phyloP scores from a whole-genome alignment of 208 protist genomes.

The Crithidia bombi region DNA sequence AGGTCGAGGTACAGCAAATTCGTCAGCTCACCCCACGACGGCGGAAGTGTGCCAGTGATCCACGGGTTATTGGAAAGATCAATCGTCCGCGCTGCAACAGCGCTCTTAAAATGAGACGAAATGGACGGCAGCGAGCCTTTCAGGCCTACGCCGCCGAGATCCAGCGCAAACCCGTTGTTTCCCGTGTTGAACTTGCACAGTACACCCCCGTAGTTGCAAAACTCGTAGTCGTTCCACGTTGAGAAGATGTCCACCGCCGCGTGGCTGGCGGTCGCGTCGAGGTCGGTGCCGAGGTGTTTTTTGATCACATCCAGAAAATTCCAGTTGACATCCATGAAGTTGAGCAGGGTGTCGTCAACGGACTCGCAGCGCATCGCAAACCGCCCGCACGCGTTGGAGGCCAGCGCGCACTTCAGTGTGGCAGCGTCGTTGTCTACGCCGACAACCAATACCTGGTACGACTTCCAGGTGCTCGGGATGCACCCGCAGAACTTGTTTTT shows the following conservation, averaged over 20 bases:
- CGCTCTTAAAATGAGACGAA: neutral
- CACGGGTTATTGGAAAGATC: constrained; percentile 20
- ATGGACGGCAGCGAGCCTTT: constrained; percentile 15
- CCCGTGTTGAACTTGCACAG: constrained; percentile 1
- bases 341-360: constrained; percentile 6
- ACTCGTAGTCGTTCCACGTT: constrained; percentile 8
- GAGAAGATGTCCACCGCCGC: neutral
- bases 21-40: constrained; percentile 14
- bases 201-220: constrained; percentile 1
- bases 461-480: constrained; percentile 8
- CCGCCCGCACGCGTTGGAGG: constrained; percentile 8
- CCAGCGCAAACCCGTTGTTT: constrained; percentile 14
- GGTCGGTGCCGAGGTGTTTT: constrained; percentile 1
- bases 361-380: constrained; percentile 6
- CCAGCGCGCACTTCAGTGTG: neutral
- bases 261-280: neutral
- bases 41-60: constrained; percentile 15
- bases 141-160: constrained; percentile 4
- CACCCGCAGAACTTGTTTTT: constrained; percentile 17
- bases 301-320: constrained; percentile 1
- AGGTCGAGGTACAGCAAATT: constrained; percentile 12
- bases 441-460: constrained; percentile 1
- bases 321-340: constrained; percentile 17
- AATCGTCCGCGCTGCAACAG: neutral
- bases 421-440: constrained; percentile 7